Evolutionary conservation across 805 yeast species (phyloP), one percentile per base, ranked within the genome.

Genomic region (Wickerhamomyces ciferrii): DNA sequence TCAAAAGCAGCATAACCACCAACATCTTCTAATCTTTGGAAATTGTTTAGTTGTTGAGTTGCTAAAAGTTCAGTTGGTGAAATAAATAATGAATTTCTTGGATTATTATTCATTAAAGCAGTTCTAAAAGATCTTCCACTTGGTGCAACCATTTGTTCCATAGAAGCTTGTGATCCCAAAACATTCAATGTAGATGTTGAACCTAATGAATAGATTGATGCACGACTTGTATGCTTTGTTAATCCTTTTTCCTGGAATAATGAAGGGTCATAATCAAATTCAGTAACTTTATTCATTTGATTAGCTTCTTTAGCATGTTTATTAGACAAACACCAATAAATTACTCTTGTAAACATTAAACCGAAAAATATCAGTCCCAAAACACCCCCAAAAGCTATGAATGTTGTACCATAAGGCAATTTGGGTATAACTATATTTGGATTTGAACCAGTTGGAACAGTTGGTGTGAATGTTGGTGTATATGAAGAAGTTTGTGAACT

Each of bases 341-440:
- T 47, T 4, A 59, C 27, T 8, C 61, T 42, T 5, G 56, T 41
- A 50, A 70, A 50, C 3, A 62, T 43, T 5, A 60, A 20, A 2
- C 51, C 39, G 4, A 62, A 34, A 3, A 61, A 43, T 2, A 63
- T 62, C 29, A 79, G 76, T 0, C 83, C 87, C 15, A 87, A 70
- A 34, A 81, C 74, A 23, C 81, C 72, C 2, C 94, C 96, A 48
- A 86, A 81, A 0, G 84, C 84, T 40, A 87, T 85, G 65, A 86
- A 87, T 4, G 86, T 87, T 2, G 92, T 82, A 3, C 94, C 95
- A 42, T 75, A 72, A 1, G 84, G 83, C 39, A 75, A 69, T 7
- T 57, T 60, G 15, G 77, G 63, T 31, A 69, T 62, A 24, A 70
- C 58, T 19, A 86, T 70, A 54, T 71, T 78, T 18, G 92, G 90